phyloP scores from a whole-genome alignment of 1,139 yeast genomes.

The Hansenula lynferdii region DNA sequence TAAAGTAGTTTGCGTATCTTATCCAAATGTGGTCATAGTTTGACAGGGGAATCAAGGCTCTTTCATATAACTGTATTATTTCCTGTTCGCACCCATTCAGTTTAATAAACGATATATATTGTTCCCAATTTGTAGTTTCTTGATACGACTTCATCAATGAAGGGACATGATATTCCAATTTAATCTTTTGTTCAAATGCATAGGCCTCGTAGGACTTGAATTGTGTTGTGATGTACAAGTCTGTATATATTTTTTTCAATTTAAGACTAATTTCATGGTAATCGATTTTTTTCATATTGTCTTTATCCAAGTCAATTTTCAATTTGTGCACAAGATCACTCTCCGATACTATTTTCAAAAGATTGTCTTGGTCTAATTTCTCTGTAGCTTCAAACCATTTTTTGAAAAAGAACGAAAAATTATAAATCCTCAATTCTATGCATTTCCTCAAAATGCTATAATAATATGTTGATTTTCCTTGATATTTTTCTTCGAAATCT shows the following conservation, averaged over 20 bases:
- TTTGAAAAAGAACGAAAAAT: slow-evolving; percentile 59
- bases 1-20: slow-evolving; percentile 46
- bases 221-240: slow-evolving; percentile 58
- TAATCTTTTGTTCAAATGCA: slow-evolving; percentile 53
- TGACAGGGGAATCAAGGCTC: slow-evolving; percentile 52
- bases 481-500: slow-evolving; percentile 41
- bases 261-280: slow-evolving; percentile 29
- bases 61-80: slow-evolving; percentile 44
- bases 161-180: slow-evolving; percentile 47
- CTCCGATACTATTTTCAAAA: slow-evolving; percentile 22
- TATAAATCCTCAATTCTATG: slow-evolving; percentile 71
- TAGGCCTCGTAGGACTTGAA: slow-evolving; percentile 56
- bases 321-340: slow-evolving; percentile 26
- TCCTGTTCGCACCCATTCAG: slow-evolving; percentile 26
- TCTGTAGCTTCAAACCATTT: slow-evolving; percentile 39
- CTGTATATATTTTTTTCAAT: slow-evolving; percentile 41
- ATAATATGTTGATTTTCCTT: slow-evolving; percentile 36
- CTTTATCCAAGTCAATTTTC: slow-evolving; percentile 21
- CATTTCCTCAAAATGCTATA: slow-evolving; percentile 49
- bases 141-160: slow-evolving; percentile 33
- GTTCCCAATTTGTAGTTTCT: slow-evolving; percentile 54
- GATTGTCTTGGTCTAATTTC: slow-evolving; percentile 27
- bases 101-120: slow-evolving; percentile 56
- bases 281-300: slow-evolving; percentile 19
- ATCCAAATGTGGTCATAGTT: slow-evolving; percentile 57